Evolutionary conservation across 2,329 filamentous ascomycete genomes (phyloP).

Genomic region (Laburnicola sp.): DNA sequence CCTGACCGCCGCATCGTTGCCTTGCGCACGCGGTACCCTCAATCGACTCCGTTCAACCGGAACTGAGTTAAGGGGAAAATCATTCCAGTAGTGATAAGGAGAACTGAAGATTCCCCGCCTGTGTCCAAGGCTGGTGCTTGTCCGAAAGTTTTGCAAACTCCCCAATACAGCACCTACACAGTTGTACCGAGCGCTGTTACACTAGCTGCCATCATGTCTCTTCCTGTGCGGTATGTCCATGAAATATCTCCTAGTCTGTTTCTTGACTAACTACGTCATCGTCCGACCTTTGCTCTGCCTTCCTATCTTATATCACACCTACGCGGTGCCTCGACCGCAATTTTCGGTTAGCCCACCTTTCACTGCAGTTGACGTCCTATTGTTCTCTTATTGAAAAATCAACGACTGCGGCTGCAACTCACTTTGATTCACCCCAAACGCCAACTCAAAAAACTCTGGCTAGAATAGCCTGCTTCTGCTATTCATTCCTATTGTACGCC

Average conservation of each 20-base stretch:
- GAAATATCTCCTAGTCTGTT: neutral
- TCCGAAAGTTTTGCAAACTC: slow-evolving; percentile 5
- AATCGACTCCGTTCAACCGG: too few relatives aligned
- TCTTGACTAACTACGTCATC: neutral
- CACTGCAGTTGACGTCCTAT: neutral
- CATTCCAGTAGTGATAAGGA: too few relatives aligned
- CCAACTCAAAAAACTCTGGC: neutral
- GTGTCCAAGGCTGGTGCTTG: neutral
- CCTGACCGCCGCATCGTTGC: too few relatives aligned
- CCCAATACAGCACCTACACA: neutral
- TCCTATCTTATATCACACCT: neutral
- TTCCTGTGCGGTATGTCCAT: slow-evolving; percentile 31
- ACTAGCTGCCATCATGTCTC: slow-evolving; percentile 25
- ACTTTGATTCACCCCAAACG: neutral
- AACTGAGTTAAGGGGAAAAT: too few relatives aligned
- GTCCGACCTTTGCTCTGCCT: neutral
- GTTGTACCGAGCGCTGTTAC: neutral
- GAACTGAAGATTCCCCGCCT: too few relatives aligned
- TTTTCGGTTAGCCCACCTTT: neutral
- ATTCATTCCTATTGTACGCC: slow-evolving; percentile 8
- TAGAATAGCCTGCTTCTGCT: neutral
- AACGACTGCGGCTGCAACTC: neutral
- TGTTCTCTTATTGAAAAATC: neutral
- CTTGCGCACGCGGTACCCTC: too few relatives aligned
- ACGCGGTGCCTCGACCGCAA: neutral